These are phyloP conservation scores for Aegilops umbellulata DNA, from an alignment of 176 grass and related monocot species.

Conservation along the genomic window DNA sequence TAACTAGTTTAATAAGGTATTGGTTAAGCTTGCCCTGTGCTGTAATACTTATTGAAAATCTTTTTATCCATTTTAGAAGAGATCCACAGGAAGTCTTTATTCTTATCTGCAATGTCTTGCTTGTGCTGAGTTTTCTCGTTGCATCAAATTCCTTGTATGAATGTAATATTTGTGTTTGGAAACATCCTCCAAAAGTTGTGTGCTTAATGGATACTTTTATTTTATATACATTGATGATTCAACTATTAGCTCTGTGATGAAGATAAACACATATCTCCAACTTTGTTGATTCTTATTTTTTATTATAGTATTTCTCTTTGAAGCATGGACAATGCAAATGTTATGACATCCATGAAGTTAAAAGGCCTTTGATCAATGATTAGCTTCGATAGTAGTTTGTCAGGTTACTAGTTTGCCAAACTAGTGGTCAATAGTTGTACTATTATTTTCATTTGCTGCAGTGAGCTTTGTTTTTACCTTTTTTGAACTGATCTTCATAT, in stretches of 20 bases:
- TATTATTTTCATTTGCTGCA: background rate
- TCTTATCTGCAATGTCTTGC: background rate
- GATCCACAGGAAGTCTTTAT: background rate
- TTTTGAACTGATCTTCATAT: background rate
- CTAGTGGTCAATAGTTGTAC: background rate
- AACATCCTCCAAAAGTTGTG: background rate
- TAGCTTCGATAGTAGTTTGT: background rate
- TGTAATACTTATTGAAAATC: background rate
- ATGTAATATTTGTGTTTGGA: too few relatives aligned
- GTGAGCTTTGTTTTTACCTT: background rate
- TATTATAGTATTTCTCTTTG: background rate
- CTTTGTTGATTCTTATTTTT: background rate
- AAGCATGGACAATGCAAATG: background rate
- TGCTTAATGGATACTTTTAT: slow-evolving; percentile 6
- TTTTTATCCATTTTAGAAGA: slow-evolving; percentile 12
- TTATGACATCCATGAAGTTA: slow-evolving; percentile 11
- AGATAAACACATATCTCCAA: background rate
- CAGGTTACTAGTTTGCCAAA: background rate
- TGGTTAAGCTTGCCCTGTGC: background rate
- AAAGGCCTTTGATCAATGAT: background rate
- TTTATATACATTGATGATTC: background rate
- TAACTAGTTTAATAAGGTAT: background rate
- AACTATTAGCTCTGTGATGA: background rate
- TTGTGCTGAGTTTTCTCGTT: background rate
- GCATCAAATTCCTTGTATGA: background rate